These are phyloP conservation scores for Alternaria burnsii DNA, from an alignment of 2,329 filamentous ascomycete species.

Conservation along the genomic window DNA sequence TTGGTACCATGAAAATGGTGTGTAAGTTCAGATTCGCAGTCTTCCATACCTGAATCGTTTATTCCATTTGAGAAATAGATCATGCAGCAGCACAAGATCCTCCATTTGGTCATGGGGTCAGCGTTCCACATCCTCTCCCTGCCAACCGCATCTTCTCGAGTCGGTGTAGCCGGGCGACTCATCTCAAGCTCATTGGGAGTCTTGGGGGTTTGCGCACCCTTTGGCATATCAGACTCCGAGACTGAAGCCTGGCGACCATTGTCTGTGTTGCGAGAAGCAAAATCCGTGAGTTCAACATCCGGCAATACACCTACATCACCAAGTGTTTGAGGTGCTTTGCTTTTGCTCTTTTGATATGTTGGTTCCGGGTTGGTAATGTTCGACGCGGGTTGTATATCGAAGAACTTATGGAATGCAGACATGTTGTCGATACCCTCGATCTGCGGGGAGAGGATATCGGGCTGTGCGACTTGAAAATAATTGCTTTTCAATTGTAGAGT, in stretches of 20 bases:
- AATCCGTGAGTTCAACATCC: slow-evolving; percentile 48
- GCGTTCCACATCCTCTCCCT: slow-evolving; percentile 66
- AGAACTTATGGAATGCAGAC: slow-evolving; percentile 50
- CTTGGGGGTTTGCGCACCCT: slow-evolving; percentile 35
- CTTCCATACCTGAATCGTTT: slow-evolving; percentile 67
- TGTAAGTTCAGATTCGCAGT: background rate
- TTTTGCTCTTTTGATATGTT: slow-evolving; percentile 40
- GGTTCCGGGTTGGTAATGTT: slow-evolving; percentile 51
- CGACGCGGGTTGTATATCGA: slow-evolving; percentile 53
- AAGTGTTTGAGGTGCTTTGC: slow-evolving; percentile 21
- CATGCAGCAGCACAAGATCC: slow-evolving; percentile 70
- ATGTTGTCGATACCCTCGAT: slow-evolving; percentile 42
- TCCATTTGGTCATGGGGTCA: slow-evolving; percentile 72
- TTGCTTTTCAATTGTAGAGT: background rate
- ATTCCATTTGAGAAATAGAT: slow-evolving; percentile 75
- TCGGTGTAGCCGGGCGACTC: slow-evolving; percentile 62
- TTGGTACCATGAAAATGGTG: background rate
- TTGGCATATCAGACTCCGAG: slow-evolving; percentile 17
- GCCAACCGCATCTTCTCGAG: slow-evolving; percentile 52
- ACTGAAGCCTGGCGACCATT: slow-evolving; percentile 32
- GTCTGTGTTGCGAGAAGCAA: slow-evolving; percentile 30
- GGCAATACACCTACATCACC: slow-evolving; percentile 30
- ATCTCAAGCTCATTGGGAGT: slow-evolving; percentile 60
- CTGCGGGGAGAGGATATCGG: background rate
- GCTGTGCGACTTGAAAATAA: background rate